A percentile compares a stretch with the other conserved stretches of the same genome.
These are phyloP conservation scores for Aegilops sharonensis DNA, from an alignment of 176 grass and related monocot genomes.

Conservation along the genomic window DNA sequence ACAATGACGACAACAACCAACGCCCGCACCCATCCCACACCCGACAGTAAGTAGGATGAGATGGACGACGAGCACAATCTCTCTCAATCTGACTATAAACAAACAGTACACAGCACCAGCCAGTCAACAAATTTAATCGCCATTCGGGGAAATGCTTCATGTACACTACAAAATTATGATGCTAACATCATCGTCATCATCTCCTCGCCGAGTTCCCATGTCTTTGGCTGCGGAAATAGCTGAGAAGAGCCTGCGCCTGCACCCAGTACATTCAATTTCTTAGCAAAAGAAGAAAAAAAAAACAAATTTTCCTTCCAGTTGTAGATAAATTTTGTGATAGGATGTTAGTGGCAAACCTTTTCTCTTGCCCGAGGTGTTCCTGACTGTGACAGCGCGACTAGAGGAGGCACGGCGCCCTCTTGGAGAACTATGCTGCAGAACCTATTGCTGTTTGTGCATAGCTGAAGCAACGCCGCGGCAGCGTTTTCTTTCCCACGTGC, in stretches of 20 bases:
- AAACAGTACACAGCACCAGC: slow-evolving; percentile 25
- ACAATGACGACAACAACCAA: neutral
- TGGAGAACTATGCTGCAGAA: slow-evolving; percentile 96
- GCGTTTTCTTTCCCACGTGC: slow-evolving; percentile 94
- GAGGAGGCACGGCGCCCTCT: slow-evolving; percentile 91
- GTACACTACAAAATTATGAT: slow-evolving; percentile 32
- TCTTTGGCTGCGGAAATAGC: slow-evolving; percentile 93
- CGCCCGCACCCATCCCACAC: slow-evolving; percentile 8
- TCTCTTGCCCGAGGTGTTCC: slow-evolving; percentile 92
- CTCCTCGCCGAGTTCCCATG: slow-evolving; percentile 68
- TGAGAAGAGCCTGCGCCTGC: slow-evolving; percentile 90
- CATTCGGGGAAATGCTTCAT: slow-evolving; percentile 22
- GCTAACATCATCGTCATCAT: slow-evolving; percentile 10
- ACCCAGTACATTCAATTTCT: neutral
- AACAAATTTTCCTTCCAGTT: too few relatives aligned
- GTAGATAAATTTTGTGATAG: neutral
- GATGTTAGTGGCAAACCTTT: slow-evolving; percentile 45
- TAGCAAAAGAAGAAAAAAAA: neutral
- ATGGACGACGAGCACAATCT: neutral
- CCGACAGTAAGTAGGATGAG: neutral
- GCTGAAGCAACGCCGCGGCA: slow-evolving; percentile 79
- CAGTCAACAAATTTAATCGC: neutral
- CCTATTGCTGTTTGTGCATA: slow-evolving; percentile 88
- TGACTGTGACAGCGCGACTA: slow-evolving; percentile 85
- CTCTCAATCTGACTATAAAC: neutral